These are phyloP conservation scores for Astragalus glycyphyllos DNA, from an alignment of 306 rosid species.

Conservation along the genomic window DNA sequence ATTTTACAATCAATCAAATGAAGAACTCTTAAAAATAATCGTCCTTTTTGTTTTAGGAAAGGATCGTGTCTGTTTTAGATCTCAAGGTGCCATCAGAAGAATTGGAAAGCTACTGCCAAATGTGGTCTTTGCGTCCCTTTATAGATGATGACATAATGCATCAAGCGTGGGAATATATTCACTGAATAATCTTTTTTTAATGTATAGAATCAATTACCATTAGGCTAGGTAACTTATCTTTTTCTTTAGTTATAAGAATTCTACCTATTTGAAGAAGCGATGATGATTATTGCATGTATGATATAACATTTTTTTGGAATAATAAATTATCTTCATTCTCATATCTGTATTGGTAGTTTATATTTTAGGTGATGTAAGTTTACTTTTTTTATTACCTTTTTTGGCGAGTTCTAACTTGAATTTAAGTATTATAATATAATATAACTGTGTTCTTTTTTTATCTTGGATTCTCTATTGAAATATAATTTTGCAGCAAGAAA, in stretches of 20 bases:
- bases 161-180: slow-evolving; percentile 70
- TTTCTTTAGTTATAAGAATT: background rate
- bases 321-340: background rate
- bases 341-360: background rate
- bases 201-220: slow-evolving; percentile 30
- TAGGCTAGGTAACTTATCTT: slow-evolving; percentile 6
- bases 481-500: background rate
- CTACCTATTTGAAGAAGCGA: background rate
- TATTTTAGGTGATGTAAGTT: background rate
- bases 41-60: slow-evolving; percentile 58
- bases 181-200: slow-evolving; percentile 38
- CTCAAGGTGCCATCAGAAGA: slow-evolving; percentile 63
- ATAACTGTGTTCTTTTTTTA: background rate
- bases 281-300: background rate
- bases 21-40: slow-evolving; percentile 5
- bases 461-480: background rate
- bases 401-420: too few relatives aligned
- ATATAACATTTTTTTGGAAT: background rate
- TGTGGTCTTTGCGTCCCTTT: slow-evolving; percentile 80
- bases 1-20: slow-evolving; percentile 22
- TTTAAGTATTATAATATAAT: too few relatives aligned
- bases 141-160: slow-evolving; percentile 55
- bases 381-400: background rate
- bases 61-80: slow-evolving; percentile 65
- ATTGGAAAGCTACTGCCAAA: slow-evolving; percentile 68